Evolutionary conservation across 2,329 filamentous ascomycete genomes (phyloP), one percentile per base, ranked within the genome.

Genomic region (Ophiostoma fasciatum): DNA sequence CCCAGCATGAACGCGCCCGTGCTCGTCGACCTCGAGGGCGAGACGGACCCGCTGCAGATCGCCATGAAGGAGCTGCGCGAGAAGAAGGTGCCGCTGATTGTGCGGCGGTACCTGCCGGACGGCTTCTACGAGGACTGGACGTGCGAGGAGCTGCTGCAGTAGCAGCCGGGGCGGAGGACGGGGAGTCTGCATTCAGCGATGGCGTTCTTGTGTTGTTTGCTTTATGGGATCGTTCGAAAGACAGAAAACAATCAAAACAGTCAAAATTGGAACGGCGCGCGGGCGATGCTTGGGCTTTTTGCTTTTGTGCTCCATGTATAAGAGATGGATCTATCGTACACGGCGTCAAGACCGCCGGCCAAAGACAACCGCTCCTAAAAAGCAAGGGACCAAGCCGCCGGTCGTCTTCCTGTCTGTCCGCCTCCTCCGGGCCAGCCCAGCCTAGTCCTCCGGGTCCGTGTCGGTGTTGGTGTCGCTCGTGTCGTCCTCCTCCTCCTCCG

Each of bases 71-170:
- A 98, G 62, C 66, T 98, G 56, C 76, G 83, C 45, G 87, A 96
- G 65, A 96, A 96, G 73, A 98, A 98, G 71, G 94, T 98, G 37
- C 90, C 90, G 18, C 62, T 98, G 42, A 90, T 98, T 39, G 82
- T 98, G 45, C 75, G 90, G 56, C 75, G 90, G 53, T 98, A 96
- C 62, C 71, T 98, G 55, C 90, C 90, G 17, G 90, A 98, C 62
- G 90, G 90, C 64, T 94, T 74, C 64, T 96, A 96, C 60, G 90
- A 98, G 69, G 90, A 98, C 59, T 98, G 90, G 90, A 93, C 87
- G 25, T 94, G 87, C 61, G 90, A 96, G 62, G 90, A 98, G 61
- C 68, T 96, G 45, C 70, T 94, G 37, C 70, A 74, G 57, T 74
- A 43, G 15, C 17, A 8, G 13, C 4, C 21, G 12, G 11, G 25